Base-by-base conservation (phyloP, 441 rosid species). In the Omphalea diandra region DNA sequence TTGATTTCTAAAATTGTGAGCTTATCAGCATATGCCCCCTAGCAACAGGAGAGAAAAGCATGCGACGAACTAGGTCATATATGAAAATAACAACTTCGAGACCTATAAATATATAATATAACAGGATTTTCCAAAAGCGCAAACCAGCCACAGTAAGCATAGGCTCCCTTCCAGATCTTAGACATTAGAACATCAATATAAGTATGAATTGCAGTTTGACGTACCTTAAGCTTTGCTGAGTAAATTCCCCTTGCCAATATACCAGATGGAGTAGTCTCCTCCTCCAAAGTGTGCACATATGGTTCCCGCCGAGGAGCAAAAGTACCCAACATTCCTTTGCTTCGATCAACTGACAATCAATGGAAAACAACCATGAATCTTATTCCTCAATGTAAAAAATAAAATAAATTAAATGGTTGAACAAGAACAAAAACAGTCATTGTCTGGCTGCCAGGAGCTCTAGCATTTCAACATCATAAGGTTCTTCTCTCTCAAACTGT, bases 301-400 rank as follows among this genome's bases (percentile, higher is more conserved):
- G 76, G 79, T 78, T 70, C 87, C 85, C 17, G 78, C 75, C 86
- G 88, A 68, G 96, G 97, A 73, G 96, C 92, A 73, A 88, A 90
- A 36, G 93, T 88, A 65, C 96, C 97, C 59, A 92, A 79, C 97
- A 92, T 92, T 84, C 87, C 93, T 75, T 86, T 90, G 67, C 73
- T 62, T 76, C 84, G 86, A 68, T 89, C 91, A 75, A 87, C 93
- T 91, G 87, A 40, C 75, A 63, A 18, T 26, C 77, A 60, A 58
- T 24, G 9, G 7, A 61, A 32, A 60, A 24, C 40, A 63, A 57
- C 20, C 10, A 11, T 63, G 54, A 54, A 67, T 26, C 67, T 10
- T 1, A 29, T 40, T 32, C 50, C 63, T 2, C 36, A 27, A 12
- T 36, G 8, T 26, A 61, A 58, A 5, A 6, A 5, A 18, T 10